These are phyloP conservation scores for Infundibulicybe gibba DNA, from an alignment of 768 basidiomycete species.

Conservation along the genomic window DNA sequence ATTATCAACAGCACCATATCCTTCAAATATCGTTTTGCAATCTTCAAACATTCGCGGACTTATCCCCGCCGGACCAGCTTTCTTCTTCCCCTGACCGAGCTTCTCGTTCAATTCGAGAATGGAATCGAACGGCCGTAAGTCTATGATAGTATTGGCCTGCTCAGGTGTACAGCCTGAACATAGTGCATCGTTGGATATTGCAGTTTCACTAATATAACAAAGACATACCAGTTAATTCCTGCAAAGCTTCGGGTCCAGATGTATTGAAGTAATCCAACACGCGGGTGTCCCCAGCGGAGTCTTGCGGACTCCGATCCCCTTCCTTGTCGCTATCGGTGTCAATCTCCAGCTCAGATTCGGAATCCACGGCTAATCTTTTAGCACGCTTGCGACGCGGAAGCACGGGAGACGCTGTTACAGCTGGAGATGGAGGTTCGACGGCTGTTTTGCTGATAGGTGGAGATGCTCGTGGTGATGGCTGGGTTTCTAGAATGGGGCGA, in stretches of 20 bases:
- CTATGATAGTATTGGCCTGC: slow-evolving; percentile 78
- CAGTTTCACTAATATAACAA: background rate
- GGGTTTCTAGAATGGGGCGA: slow-evolving; percentile 47
- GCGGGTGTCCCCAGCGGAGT: slow-evolving; percentile 38
- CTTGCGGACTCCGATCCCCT: slow-evolving; percentile 25
- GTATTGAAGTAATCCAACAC: slow-evolving; percentile 71
- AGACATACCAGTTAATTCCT: slow-evolving; percentile 69
- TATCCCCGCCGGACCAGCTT: slow-evolving; percentile 76
- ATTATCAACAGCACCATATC: slow-evolving; percentile 84
- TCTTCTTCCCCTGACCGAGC: slow-evolving; percentile 85
- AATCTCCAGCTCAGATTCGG: slow-evolving; percentile 51
- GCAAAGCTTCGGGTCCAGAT: slow-evolving; percentile 56
- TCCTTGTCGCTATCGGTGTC: slow-evolving; percentile 39
- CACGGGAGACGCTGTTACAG: slow-evolving; percentile 37
- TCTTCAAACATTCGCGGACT: slow-evolving; percentile 91
- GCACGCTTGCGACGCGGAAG: slow-evolving; percentile 45
- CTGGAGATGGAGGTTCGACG: slow-evolving; percentile 23
- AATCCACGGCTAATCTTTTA: slow-evolving; percentile 63
- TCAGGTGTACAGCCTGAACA: slow-evolving; percentile 68
- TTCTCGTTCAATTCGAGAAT: slow-evolving; percentile 73
- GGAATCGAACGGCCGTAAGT: slow-evolving; percentile 75
- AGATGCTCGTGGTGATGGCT: slow-evolving; percentile 23
- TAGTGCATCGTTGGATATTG: slow-evolving; percentile 3
- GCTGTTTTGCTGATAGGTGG: slow-evolving; percentile 38
- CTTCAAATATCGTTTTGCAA: slow-evolving; percentile 77